These are phyloP conservation scores for Narthecium ossifragum DNA, from an alignment of 106 monocot genomes.

Conservation along the genomic window DNA sequence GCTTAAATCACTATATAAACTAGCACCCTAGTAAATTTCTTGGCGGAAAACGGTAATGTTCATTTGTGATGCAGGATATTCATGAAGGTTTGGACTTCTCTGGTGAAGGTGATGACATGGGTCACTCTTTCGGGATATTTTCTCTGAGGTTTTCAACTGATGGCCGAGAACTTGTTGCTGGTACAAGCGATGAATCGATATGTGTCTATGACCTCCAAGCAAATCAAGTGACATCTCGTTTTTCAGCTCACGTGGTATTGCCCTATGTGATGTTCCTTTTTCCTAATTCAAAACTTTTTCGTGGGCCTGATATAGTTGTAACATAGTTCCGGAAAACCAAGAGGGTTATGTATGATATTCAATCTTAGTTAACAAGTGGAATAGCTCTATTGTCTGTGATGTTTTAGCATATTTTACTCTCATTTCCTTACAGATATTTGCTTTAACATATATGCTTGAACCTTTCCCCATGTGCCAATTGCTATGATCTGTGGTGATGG, in stretches of 20 bases:
- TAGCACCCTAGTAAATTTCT: neutral
- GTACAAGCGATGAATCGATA: constrained; percentile 68
- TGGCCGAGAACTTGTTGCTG: constrained; percentile 88
- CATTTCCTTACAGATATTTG: too few species aligned
- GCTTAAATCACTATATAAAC: neutral
- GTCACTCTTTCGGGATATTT: constrained; percentile 73
- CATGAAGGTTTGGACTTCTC: constrained; percentile 86
- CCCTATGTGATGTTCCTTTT: too few species aligned
- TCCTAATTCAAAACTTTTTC: too few species aligned
- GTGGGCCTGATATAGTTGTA: too few species aligned
- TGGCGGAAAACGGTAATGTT: neutral
- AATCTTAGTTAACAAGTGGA: too few species aligned
- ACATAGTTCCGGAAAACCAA: too few species aligned
- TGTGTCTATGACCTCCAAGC: constrained; percentile 83
- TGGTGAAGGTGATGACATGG: constrained; percentile 28
- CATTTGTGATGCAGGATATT: constrained; percentile 59
- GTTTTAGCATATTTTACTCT: too few species aligned
- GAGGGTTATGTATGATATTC: too few species aligned
- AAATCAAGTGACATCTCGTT: constrained; percentile 58
- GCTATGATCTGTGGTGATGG: too few species aligned
- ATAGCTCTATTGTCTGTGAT: too few species aligned
- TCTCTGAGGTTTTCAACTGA: constrained; percentile 92
- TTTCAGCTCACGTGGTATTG: constrained; percentile 67
- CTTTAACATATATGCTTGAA: too few species aligned
- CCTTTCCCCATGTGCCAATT: too few species aligned